These are phyloP conservation scores for Colletotrichum tropicale DNA, from an alignment of 2,329 filamentous ascomycete species.

Conservation along the genomic window DNA sequence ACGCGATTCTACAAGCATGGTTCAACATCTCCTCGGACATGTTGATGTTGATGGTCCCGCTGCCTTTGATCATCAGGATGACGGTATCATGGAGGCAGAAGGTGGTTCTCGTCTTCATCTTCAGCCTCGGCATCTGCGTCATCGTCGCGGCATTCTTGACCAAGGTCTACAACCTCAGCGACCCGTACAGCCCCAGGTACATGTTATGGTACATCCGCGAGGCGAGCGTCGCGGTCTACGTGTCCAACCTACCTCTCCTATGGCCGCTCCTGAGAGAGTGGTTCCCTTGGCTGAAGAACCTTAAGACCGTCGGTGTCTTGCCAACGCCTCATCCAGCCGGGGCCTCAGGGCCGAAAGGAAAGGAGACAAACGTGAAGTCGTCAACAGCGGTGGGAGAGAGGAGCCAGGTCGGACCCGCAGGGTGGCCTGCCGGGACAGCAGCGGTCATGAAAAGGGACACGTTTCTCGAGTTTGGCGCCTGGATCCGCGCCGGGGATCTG, in stretches of 20 bases:
- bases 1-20: conserved; percentile 49
- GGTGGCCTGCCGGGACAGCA: not conserved
- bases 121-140: conserved; percentile 55
- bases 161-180: conserved; percentile 47
- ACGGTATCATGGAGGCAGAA: conserved; percentile 40
- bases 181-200: conserved; percentile 31
- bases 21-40: conserved; percentile 55
- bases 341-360: not conserved
- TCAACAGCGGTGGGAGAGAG: not conserved
- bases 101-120: conserved; percentile 47
- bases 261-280: conserved; percentile 53
- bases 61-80: conserved; percentile 49
- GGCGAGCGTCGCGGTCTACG: conserved; percentile 55
- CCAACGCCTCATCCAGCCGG: not conserved
- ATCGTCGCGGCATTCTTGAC: conserved; percentile 45
- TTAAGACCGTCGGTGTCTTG: not conserved
- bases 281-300: conserved; percentile 2
- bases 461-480: not conserved
- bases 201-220: conserved; percentile 60
- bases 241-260: conserved; percentile 57
- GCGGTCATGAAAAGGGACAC: not conserved
- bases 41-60: conserved; percentile 49
- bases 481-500: not conserved
- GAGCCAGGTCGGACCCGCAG: not conserved
- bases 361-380: not conserved